A percentile compares a stretch with the other conserved stretches of the same genome.
These are phyloP conservation scores for Aspergillus nomiae DNA, from an alignment of 2,329 filamentous ascomycete genomes.

Conservation along the genomic window DNA sequence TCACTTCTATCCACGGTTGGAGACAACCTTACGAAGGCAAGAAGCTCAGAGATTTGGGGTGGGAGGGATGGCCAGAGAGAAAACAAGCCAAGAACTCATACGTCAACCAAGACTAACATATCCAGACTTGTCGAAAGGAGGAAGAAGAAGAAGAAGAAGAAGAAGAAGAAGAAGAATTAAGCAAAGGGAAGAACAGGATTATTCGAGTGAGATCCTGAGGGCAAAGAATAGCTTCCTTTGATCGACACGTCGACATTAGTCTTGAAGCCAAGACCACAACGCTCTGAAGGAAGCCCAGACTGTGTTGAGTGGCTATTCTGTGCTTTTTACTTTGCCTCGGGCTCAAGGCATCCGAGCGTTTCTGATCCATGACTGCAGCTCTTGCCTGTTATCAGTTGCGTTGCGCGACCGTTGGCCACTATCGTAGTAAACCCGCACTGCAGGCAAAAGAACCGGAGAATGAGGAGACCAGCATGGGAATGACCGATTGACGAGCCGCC, in stretches of 20 bases:
- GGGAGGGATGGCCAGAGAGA: not conserved
- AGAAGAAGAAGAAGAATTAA: not conserved
- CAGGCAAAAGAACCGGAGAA: conserved; percentile 9
- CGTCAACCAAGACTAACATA: not conserved
- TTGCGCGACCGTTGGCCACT: not conserved
- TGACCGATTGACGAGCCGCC: not conserved
- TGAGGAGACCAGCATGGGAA: not conserved
- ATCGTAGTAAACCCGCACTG: conserved; percentile 20
- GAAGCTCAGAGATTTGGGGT: not conserved
- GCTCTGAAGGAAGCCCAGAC: not conserved
- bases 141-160: not conserved
- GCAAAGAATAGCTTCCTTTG: not conserved
- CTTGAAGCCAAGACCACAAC: not conserved
- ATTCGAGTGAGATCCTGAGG: not conserved
- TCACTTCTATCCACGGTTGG: not conserved
- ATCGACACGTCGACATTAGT: not conserved
- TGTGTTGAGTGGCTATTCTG: not conserved
- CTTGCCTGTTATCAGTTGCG: not conserved
- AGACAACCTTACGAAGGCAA: not conserved
- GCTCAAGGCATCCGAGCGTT: not conserved
- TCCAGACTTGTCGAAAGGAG: not conserved
- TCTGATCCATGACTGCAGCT: not conserved
- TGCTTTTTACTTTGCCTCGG: not conserved
- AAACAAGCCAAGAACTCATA: not conserved
- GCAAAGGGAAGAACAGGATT: not conserved